Conservation (phyloP, 192 early-diverging fungal species). For the Glomus cerebriforme region DNA sequence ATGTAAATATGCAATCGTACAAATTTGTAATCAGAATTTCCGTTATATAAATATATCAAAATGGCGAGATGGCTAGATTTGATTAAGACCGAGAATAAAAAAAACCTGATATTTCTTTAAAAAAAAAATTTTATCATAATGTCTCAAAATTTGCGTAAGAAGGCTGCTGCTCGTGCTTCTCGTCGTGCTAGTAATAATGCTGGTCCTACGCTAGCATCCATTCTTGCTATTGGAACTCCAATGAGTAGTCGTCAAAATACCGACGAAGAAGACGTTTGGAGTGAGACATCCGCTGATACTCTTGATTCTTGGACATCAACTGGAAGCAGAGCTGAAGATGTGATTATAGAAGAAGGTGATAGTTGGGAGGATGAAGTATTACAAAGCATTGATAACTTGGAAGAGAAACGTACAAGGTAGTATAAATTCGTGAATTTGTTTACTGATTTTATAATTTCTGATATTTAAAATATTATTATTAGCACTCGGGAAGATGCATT, state of each 20-base stretch:
- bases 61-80: too few species aligned
- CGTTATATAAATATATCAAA: too few species aligned
- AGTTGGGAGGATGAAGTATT: slow-evolving; percentile 52
- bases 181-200: not conserved
- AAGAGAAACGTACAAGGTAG: slow-evolving; percentile 57
- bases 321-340: slow-evolving; percentile 1
- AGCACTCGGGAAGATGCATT: slow-evolving; percentile 63
- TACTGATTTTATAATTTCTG: not conserved
- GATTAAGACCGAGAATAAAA: too few species aligned
- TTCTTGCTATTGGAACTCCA: not conserved
- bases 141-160: slow-evolving; percentile 28
- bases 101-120: not conserved
- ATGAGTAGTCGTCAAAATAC: slow-evolving; percentile 27
- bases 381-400: slow-evolving; percentile 52
- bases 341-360: not conserved
- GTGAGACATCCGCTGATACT: slow-evolving; percentile 30
- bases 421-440: not conserved
- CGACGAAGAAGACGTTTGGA: slow-evolving; percentile 26
- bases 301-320: slow-evolving; percentile 18
- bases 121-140: slow-evolving; percentile 2
- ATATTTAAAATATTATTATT: too few species aligned
- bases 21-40: too few species aligned
- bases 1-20: too few species aligned
- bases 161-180: slow-evolving; percentile 14
- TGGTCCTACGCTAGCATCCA: not conserved